These are phyloP conservation scores for Metschnikowia kunwiensis DNA, from an alignment of 805 yeast species.

Conservation along the genomic window DNA sequence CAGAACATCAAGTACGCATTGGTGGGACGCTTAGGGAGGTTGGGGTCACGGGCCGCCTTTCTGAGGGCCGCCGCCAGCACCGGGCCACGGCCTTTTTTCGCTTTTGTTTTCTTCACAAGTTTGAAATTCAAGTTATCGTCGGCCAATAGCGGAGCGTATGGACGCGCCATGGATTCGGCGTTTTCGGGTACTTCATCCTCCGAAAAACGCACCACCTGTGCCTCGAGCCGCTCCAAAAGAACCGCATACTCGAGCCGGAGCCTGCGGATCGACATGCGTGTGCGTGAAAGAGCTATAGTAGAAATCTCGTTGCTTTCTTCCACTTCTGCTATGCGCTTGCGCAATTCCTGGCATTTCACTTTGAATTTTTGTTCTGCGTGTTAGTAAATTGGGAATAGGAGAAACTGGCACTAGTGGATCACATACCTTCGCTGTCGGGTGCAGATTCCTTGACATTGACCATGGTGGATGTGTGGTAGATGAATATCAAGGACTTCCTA, in stretches of 20 bases:
- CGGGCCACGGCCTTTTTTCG: constrained; percentile 16
- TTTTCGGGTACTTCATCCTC: constrained; percentile 21
- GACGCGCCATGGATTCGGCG: constrained; percentile 37
- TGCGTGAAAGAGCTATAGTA: constrained; percentile 71
- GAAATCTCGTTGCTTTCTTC: constrained; percentile 77
- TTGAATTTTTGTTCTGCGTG: constrained; percentile 41
- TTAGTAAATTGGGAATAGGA: background rate
- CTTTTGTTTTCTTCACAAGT: constrained; percentile 14
- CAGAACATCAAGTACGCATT: constrained; percentile 87
- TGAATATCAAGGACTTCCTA: no score
- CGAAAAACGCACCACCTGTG: constrained; percentile 38
- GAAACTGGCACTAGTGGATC: background rate
- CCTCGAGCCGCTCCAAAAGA: constrained; percentile 70
- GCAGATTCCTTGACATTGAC: constrained; percentile 22
- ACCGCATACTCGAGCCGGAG: constrained; percentile 80
- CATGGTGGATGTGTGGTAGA: no score
- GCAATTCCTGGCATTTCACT: constrained; percentile 69
- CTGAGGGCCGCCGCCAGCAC: constrained; percentile 18
- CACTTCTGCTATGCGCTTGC: constrained; percentile 63
- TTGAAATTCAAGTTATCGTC: constrained; percentile 29
- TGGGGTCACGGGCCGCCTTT: constrained; percentile 66
- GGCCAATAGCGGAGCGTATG: constrained; percentile 37
- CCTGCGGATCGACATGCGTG: constrained; percentile 71
- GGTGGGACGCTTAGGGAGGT: constrained; percentile 83
- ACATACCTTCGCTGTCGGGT: constrained; percentile 43